These are phyloP conservation scores for Claviceps pazoutovae DNA, from an alignment of 2,329 filamentous ascomycete genomes.

Conservation along the genomic window DNA sequence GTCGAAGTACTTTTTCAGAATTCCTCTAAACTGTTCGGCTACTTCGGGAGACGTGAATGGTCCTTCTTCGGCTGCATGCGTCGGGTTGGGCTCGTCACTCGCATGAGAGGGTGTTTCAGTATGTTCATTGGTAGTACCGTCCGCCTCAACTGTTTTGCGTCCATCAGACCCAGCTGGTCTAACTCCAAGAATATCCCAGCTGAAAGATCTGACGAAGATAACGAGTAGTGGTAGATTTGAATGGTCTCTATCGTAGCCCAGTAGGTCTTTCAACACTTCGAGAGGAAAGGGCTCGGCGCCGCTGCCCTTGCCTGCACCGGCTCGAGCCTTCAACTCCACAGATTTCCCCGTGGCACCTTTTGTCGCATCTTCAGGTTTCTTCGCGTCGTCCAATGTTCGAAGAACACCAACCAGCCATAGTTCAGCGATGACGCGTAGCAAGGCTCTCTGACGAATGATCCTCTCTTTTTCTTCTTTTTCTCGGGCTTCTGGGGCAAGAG, in stretches of 20 bases:
- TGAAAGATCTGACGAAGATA: slow-evolving; percentile 89
- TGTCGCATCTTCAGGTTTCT: slow-evolving; percentile 47
- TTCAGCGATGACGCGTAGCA: slow-evolving; percentile 84
- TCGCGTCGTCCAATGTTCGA: slow-evolving; percentile 60
- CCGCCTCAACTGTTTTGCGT: slow-evolving; percentile 72
- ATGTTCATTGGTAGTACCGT: slow-evolving; percentile 48
- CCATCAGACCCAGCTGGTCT: slow-evolving; percentile 58
- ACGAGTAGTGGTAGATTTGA: slow-evolving; percentile 82
- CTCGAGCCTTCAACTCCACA: slow-evolving; percentile 42
- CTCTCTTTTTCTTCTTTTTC: slow-evolving; percentile 96
- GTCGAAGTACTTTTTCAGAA: slow-evolving; percentile 79
- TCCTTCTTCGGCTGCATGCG: slow-evolving; percentile 48
- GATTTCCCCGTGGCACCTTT: slow-evolving; percentile 50
- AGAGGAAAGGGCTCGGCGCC: slow-evolving; percentile 83
- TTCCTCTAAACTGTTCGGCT: slow-evolving; percentile 72
- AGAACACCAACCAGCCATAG: slow-evolving; percentile 88
- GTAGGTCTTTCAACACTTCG: slow-evolving; percentile 92
- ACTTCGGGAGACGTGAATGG: slow-evolving; percentile 57
- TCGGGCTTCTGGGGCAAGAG: slow-evolving; percentile 62
- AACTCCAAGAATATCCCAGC: slow-evolving; percentile 85
- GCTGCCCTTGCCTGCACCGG: slow-evolving; percentile 40
- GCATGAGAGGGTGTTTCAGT: slow-evolving; percentile 28
- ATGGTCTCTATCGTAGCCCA: slow-evolving; percentile 88
- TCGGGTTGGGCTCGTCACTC: slow-evolving; percentile 31
- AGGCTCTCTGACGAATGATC: slow-evolving; percentile 66